Evolutionary conservation across 2,329 filamentous ascomycete species (phyloP).

Genomic region (Trichoderma endophyticum): DNA sequence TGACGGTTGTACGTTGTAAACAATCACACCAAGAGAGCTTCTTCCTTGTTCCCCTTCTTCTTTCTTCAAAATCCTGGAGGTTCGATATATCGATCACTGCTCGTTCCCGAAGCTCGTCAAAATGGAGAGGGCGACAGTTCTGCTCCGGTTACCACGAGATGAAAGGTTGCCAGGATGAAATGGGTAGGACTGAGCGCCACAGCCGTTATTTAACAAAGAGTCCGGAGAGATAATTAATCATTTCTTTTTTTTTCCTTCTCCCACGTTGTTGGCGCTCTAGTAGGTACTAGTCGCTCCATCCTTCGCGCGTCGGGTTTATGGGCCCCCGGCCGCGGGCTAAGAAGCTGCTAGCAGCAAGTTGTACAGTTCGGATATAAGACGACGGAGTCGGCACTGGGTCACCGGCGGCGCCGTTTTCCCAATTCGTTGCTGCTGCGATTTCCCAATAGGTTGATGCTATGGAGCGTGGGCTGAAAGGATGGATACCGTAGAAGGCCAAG

Average conservation of each 20-base stretch:
- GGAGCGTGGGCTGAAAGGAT: background rate
- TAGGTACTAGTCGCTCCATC: background rate
- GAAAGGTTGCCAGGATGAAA: background rate
- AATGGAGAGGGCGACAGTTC: background rate
- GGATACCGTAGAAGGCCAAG: background rate
- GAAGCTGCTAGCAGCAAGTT: background rate
- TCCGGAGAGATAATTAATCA: background rate
- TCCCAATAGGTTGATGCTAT: background rate
- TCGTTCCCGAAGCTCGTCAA: background rate
- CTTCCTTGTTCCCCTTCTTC: too few species aligned
- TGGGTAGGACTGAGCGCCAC: background rate
- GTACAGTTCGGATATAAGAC: conserved; percentile 8
- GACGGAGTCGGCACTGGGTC: background rate
- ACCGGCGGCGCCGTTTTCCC: background rate
- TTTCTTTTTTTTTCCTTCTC: background rate
- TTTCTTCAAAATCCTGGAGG: background rate
- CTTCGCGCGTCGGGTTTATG: conserved; percentile 16
- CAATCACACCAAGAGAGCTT: background rate
- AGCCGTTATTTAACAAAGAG: conserved; percentile 7
- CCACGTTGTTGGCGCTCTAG: conserved; percentile 4
- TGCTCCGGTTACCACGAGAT: background rate
- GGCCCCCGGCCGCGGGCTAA: background rate
- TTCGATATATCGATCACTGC: background rate
- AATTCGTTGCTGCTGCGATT: background rate
- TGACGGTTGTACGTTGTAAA: background rate